phyloP scores from a whole-genome alignment of 805 yeast genomes.

The Blastobotrys muscicola region DNA sequence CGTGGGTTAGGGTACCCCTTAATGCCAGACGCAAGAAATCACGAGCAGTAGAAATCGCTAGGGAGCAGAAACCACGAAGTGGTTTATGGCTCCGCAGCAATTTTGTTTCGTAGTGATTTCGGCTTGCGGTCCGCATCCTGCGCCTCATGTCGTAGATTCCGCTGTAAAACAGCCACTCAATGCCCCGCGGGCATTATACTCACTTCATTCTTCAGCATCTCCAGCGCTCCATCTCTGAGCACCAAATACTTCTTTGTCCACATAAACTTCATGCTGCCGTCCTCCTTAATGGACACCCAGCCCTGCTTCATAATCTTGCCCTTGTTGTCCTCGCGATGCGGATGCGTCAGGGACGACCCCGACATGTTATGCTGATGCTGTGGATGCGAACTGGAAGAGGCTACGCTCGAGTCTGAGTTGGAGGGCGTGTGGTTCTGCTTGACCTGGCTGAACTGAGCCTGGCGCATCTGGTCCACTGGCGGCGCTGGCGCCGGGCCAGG shows the following conservation, averaged over 20 bases:
- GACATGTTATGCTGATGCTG: background rate
- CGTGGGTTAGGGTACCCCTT: slow-evolving; percentile 6
- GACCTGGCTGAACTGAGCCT: slow-evolving; percentile 2
- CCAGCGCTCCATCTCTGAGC: slow-evolving; percentile 62
- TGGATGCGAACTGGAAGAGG: background rate
- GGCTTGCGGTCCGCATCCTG: too few relatives aligned
- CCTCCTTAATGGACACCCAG: slow-evolving; percentile 89
- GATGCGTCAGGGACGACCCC: slow-evolving; percentile 3
- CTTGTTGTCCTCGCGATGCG: slow-evolving; percentile 4
- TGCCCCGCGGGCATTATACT: background rate
- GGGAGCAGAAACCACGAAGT: too few relatives aligned
- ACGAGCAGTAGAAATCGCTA: background rate
- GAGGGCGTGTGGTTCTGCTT: slow-evolving; percentile 8
- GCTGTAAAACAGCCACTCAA: background rate
- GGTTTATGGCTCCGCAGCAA: too few relatives aligned
- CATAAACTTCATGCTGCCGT: slow-evolving; percentile 69
- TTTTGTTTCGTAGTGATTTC: too few relatives aligned
- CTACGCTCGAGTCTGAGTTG: slow-evolving; percentile 8
- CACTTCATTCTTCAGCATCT: slow-evolving; percentile 60
- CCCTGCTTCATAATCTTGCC: slow-evolving; percentile 39
- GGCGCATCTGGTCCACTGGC: slow-evolving; percentile 21
- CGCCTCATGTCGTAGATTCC: too few relatives aligned
- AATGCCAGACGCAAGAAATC: background rate
- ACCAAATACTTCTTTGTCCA: slow-evolving; percentile 89
- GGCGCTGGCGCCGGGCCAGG: slow-evolving; percentile 51